phyloP scores from a whole-genome alignment of 2,329 filamentous ascomycete species.

The Ceratocystis lukuohia region DNA sequence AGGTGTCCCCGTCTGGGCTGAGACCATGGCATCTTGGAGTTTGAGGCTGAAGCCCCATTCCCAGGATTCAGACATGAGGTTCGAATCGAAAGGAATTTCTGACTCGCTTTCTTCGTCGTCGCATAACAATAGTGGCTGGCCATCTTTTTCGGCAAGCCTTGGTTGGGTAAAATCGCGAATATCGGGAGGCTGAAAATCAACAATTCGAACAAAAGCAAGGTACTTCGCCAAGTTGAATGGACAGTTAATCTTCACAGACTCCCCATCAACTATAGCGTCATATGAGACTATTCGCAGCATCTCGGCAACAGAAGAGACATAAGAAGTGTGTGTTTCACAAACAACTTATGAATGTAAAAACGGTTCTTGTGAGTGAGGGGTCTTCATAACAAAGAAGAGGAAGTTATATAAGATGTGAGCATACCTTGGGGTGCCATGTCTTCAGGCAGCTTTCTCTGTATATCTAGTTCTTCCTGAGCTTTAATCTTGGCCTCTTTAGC shows the following conservation, averaged over 20 bases:
- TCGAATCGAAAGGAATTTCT: not conserved
- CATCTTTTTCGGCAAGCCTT: constrained; percentile 32
- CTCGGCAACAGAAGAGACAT: constrained; percentile 20
- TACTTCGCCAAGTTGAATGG: constrained; percentile 68
- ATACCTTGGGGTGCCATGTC: constrained; percentile 27
- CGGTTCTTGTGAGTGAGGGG: not conserved
- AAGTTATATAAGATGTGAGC: constrained; percentile 7
- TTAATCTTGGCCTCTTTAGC: constrained; percentile 20
- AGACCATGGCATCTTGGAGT: constrained; percentile 51
- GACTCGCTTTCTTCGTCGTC: constrained; percentile 26
- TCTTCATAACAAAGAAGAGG: not conserved
- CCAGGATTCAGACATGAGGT: constrained; percentile 38
- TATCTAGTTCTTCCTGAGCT: constrained; percentile 7
- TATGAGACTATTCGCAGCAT: constrained; percentile 23
- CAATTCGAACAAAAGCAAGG: constrained; percentile 55
- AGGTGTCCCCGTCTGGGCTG: constrained; percentile 2
- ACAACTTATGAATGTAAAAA: constrained; percentile 23
- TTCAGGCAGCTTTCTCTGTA: not conserved
- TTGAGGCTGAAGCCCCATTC: constrained; percentile 75
- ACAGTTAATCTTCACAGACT: constrained; percentile 30
- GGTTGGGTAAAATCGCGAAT: constrained; percentile 57
- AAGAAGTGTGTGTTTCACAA: constrained; percentile 12
- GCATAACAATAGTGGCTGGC: constrained; percentile 36
- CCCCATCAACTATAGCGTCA: not conserved
- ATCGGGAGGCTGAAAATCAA: constrained; percentile 62